Percentiles rank a stretch among this genome's conserved stretches.
Evolutionary conservation across 192 early-diverging fungal genomes (phyloP).

Genomic region (Gigaspora rosea): DNA sequence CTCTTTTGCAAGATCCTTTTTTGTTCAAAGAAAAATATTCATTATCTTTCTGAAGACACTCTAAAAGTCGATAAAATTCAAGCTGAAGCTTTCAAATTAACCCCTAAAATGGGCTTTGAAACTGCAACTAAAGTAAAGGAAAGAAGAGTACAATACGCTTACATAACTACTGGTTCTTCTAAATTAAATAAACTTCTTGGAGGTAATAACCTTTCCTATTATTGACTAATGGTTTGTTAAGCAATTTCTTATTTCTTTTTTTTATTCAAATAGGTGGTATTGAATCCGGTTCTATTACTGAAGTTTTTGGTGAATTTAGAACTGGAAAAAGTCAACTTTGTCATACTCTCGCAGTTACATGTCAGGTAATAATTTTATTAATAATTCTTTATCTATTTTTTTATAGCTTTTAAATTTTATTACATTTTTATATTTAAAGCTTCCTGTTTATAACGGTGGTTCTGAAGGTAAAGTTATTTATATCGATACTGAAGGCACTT

Average conservation of each 20-base stretch:
- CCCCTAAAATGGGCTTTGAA: conserved; percentile 82
- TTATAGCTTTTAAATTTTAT: not conserved
- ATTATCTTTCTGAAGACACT: no score
- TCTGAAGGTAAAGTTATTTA: conserved; percentile 95
- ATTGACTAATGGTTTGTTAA: not conserved
- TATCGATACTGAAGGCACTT: conserved; percentile 97
- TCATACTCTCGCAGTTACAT: conserved; percentile 92
- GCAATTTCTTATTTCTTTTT: not conserved
- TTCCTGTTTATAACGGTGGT: conserved; percentile 87
- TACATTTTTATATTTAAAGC: conserved; percentile 34
- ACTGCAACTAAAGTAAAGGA: conserved; percentile 92
- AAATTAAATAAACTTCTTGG: conserved; percentile 92
- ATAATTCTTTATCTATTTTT: conserved; percentile 14
- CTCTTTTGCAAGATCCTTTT: no score
- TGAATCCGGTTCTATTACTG: conserved; percentile 96
- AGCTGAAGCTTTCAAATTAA: conserved; percentile 53
- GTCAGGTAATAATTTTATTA: conserved; percentile 61
- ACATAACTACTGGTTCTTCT: conserved; percentile 87
- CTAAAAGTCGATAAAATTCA: conserved; percentile 96
- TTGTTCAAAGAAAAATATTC: no score
- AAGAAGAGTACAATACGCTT: conserved; percentile 75
- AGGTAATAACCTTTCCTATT: conserved; percentile 46
- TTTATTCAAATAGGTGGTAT: conserved; percentile 63
- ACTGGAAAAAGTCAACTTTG: conserved; percentile 98
- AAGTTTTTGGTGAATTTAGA: conserved; percentile 97